phyloP scores from a whole-genome alignment of 2,329 filamentous ascomycete species.

The Fusarium veterinarium region DNA sequence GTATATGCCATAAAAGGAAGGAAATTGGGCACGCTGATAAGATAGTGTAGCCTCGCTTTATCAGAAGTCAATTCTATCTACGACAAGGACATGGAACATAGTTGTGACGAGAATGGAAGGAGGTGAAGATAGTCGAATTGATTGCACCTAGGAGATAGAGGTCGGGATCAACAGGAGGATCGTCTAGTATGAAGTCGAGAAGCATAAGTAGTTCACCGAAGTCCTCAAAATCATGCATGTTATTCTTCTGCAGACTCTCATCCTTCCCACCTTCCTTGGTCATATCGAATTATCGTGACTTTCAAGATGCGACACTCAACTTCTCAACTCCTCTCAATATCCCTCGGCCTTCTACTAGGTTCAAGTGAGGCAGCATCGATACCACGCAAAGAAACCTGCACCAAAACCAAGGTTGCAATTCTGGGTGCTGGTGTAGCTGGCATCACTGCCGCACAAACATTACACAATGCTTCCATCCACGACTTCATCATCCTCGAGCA shows the following conservation, averaged over 20 bases:
- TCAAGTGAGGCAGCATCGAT: conserved; percentile 22
- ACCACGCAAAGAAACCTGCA: conserved; percentile 36
- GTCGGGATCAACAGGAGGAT: neutral
- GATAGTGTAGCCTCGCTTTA: neutral
- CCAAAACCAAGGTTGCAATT: conserved; percentile 48
- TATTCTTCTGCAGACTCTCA: neutral
- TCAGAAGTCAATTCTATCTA: neutral
- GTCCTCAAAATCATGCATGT: neutral
- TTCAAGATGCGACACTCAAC: conserved; percentile 4
- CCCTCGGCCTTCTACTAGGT: conserved; percentile 3
- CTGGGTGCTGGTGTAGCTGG: conserved; percentile 70
- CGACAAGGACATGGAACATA: neutral
- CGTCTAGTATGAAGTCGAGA: neutral
- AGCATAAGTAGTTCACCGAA: neutral
- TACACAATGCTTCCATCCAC: conserved; percentile 68
- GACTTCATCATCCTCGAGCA: conserved; percentile 76
- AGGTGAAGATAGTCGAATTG: neutral
- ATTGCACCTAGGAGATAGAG: neutral
- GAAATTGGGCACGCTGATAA: neutral
- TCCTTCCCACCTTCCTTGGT: neutral
- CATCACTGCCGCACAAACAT: conserved; percentile 71
- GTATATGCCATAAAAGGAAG: conserved; percentile 12
- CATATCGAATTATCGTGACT: neutral
- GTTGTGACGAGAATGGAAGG: neutral
- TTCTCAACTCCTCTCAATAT: conserved; percentile 15